Conservation (phyloP, 768 basidiomycete genomes). For the Cystobasidium onofrii region DNA sequence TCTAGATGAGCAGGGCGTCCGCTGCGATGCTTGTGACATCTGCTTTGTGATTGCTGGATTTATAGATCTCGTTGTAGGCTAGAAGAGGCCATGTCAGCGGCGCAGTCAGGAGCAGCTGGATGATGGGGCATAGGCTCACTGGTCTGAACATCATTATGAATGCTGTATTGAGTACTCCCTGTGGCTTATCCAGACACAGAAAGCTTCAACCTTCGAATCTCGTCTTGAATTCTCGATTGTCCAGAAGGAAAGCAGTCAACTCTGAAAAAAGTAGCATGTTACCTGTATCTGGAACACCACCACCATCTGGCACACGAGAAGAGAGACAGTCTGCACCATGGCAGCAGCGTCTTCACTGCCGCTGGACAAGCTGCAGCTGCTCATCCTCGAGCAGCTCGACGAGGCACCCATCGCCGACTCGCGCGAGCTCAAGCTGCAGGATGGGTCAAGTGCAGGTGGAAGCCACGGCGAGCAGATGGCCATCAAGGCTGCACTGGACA, state of each 20-base stretch:
- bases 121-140: not conserved
- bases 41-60: not conserved
- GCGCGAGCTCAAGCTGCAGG: conserved; percentile 39
- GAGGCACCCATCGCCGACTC: conserved; percentile 45
- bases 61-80: not conserved
- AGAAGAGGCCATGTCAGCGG: not conserved
- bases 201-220: not conserved
- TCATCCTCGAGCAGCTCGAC: conserved; percentile 37
- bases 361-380: conserved; percentile 30
- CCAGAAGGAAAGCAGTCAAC: not conserved
- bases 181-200: too few species aligned
- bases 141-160: not conserved
- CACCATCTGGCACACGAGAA: too few species aligned
- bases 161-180: too few species aligned
- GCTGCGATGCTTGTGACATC: not conserved
- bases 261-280: not conserved
- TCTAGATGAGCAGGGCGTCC: too few species aligned
- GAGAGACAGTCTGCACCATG: not conserved
- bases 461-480: conserved; percentile 55
- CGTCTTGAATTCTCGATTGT: not conserved
- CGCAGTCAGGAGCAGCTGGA: not conserved
- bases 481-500: conserved; percentile 85
- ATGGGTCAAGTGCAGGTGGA: conserved; percentile 28
- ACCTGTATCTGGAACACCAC: not conserved
- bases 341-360: conserved; percentile 3